Conservation (phyloP, 75 land plant species). For the Selaginella moellendorffii region DNA sequence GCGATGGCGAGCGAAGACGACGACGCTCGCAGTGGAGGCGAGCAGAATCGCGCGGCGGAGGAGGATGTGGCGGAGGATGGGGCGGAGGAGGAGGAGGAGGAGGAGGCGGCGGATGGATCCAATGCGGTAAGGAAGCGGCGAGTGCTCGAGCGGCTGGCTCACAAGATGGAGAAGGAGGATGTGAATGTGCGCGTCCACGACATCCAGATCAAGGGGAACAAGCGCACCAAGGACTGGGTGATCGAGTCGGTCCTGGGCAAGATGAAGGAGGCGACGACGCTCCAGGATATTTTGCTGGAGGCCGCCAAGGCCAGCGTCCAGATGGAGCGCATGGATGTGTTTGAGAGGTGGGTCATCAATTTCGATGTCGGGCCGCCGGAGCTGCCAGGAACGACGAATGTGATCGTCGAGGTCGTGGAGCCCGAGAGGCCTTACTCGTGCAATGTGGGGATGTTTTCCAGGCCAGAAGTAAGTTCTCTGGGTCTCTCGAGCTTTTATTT, state of each 20-base stretch:
- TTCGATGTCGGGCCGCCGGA: conserved; percentile 82
- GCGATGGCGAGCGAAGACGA: neutral
- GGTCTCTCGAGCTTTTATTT: neutral
- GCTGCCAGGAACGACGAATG: conserved; percentile 89
- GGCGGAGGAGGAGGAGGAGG: conserved; percentile 24
- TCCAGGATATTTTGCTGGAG: conserved; percentile 71
- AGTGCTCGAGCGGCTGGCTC: conserved; percentile 24
- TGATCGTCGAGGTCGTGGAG: conserved; percentile 61
- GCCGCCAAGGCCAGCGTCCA: conserved; percentile 33
- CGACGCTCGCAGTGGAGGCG: too few species aligned
- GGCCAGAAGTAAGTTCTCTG: conserved; percentile 51
- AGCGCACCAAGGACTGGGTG: conserved; percentile 52
- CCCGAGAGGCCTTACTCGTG: conserved; percentile 37
- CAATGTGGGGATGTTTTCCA: conserved; percentile 56
- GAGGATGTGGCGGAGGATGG: conserved; percentile 21
- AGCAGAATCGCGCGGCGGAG: too few species aligned
- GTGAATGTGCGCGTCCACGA: conserved; percentile 64
- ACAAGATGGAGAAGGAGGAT: conserved; percentile 35
- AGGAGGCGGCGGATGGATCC: conserved; percentile 22
- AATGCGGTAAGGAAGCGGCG: neutral
- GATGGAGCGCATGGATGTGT: conserved; percentile 42
- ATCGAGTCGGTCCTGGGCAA: conserved; percentile 56
- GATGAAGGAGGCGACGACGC: conserved; percentile 32
- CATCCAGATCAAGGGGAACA: conserved; percentile 58
- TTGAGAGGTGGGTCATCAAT: conserved; percentile 53